Base-by-base conservation (phyloP, 352 stramenopile species). In the Phytophthora sojae region DNA sequence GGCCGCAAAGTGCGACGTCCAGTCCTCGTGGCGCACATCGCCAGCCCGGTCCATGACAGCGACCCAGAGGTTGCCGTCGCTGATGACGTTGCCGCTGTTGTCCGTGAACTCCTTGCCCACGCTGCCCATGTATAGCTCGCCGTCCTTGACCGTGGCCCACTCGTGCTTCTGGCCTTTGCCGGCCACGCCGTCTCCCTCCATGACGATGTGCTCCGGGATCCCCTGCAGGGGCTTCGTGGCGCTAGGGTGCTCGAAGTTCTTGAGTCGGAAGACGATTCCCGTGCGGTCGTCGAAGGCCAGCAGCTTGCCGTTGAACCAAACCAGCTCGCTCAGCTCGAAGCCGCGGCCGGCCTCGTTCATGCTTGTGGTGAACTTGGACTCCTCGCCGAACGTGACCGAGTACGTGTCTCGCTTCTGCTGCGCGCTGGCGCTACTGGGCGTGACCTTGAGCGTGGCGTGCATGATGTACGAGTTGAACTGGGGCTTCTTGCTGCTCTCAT, bases 141-240 rank as follows among this genome's bases (percentile, higher is more conserved):
- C 96, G 80, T 99, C 95, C 80, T 99, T 99, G 62, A 99, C 96
- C 0, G 98, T 99, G 4, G 97, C 94, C 98, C 98, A 99, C 83
- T 99, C 98, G 81, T 96, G 97, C 77, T 99, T 99, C 89, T 99
- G 98, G 15, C 97, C 98, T 83, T 99, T 99, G 57, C 97, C 91
- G 12, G 94, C 95, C 29, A 98, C 76, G 6, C 97, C 98, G 61
- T 99, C 90, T 64, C 98, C 97, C 82, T 99, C 98, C 81, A 98
- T 99, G 57, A 99, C 83, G 57, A 99, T 98, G 73, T 98, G 96
- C 69, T 97, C 81, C 15, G 97, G 97, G 53, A 99, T 92, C 29
- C 94, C 93, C 62, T 96, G 75, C n/a, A 96, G 71, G 0, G 76
- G 73, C 71, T 96, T 94, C 0, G 71, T 72, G 19, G 30, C 66